Percentiles rank a stretch among this genome's conserved stretches.
Evolutionary conservation across 176 grass and related monocot genomes (phyloP).

Genomic region (Oropetium thomaeum): DNA sequence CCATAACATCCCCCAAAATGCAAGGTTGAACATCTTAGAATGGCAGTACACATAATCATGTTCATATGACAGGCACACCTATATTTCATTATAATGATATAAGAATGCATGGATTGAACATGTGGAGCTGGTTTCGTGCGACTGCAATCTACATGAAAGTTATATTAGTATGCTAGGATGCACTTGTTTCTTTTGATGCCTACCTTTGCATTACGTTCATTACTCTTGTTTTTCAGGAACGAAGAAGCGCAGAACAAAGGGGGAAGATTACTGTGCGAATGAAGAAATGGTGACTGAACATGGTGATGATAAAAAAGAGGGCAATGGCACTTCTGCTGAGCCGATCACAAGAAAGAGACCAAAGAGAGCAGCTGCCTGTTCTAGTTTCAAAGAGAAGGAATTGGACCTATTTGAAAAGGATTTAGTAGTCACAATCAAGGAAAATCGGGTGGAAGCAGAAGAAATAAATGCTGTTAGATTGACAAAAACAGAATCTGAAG

Average conservation of each 20-base stretch:
- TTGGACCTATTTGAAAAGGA: conserved; percentile 56
- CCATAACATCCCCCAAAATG: no score
- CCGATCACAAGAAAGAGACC: conserved; percentile 42
- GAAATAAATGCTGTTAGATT: conserved; percentile 80
- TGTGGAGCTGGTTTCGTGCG: background rate
- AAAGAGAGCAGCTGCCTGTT: conserved; percentile 71
- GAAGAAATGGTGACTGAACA: conserved; percentile 1
- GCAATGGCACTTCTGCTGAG: background rate
- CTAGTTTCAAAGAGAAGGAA: conserved; percentile 78
- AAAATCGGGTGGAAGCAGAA: conserved; percentile 64
- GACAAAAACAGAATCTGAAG: conserved; percentile 77
- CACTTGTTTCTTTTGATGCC: background rate
- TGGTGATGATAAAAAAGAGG: background rate
- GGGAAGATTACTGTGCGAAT: conserved; percentile 4
- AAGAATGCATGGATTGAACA: background rate
- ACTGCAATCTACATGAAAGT: background rate
- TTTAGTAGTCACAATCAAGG: conserved; percentile 57
- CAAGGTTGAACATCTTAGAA: no score
- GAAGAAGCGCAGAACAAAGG: conserved; percentile 33
- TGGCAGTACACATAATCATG: no score
- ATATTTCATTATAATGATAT: background rate
- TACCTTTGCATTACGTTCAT: background rate
- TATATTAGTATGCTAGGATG: background rate
- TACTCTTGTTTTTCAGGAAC: conserved; percentile 38
- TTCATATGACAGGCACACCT: no score